Evolutionary conservation across 2,329 filamentous ascomycete species (phyloP), one percentile per base, ranked within the genome.

Genomic region (Diplodia sapinea): DNA sequence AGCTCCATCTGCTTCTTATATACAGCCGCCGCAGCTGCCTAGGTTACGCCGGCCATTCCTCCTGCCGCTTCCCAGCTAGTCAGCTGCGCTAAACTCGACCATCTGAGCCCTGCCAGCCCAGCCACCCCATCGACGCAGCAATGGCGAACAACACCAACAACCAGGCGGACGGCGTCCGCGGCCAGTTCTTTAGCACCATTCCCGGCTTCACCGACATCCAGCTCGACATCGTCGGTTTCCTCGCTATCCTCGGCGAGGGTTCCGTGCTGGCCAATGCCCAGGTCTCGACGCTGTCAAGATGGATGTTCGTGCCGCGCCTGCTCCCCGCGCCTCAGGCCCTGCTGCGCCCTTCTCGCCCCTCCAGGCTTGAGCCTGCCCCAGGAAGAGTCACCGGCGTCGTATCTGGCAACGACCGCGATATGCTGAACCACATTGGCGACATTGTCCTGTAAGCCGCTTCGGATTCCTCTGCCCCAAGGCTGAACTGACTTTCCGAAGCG

Each of bases 151-250:
- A 63, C 40, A 9, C 1, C 29, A 23, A 23, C 29, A 47, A 29
- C 23, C 59, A 63, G 29, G 43, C 31, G 29, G 59, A 51, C 17
- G 59, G 59, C 3, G 47, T 11, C 29, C 11, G 15, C 43, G 59
- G 59, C 23, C n/a, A 51, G 26, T 67, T 57, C 54, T 67, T 67
- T 38, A 67, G 66, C 66, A 67, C 66, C 36, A 56, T 67, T n/a
- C 66, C 56, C 36, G 47, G 54, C 20, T 67, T 67, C 50, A 29
- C 20, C 17, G 50, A 79, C 61, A 78, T 85, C 62, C 83, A 85
- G 71, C 80, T 86, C 57, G 84, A 86, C 71, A 85, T 86, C 57
- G 84, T 86, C 68, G 84, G 84, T 73, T 85, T 85, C 72, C 81
- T 85, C n/a, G 83, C 83, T 68, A 82, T 85, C 69, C 74, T 85